A percentile compares a stretch with the other conserved stretches of the same genome.
These are phyloP conservation scores for Trichosporon sp. DNA, from an alignment of 1,284 basidiomycete genomes.

Conservation along the genomic window DNA sequence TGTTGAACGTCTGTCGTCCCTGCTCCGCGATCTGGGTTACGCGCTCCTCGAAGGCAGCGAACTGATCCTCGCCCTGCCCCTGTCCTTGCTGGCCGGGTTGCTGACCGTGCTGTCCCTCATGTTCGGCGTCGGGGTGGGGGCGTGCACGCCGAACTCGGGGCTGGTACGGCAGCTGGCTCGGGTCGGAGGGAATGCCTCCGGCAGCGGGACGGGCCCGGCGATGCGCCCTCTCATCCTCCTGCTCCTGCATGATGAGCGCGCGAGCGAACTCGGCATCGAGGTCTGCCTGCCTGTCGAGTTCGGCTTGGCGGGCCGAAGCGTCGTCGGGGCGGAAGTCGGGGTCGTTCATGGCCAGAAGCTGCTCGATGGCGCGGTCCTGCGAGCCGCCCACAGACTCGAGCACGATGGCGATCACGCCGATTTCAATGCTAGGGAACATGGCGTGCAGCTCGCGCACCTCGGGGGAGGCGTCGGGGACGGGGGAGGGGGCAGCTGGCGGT, in stretches of 20 bases:
- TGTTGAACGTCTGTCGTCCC: constrained; percentile 51
- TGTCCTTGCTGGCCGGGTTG: neutral
- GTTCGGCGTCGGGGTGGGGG: constrained; percentile 23
- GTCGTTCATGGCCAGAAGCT: constrained; percentile 55
- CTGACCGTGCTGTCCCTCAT: constrained; percentile 1
- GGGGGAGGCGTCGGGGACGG: constrained; percentile 35
- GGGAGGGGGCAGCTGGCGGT: constrained; percentile 19
- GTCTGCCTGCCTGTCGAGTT: constrained; percentile 49
- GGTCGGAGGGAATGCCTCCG: neutral
- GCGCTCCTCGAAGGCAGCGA: constrained; percentile 47
- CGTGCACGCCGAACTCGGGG: constrained; percentile 46
- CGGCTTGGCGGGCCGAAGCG: constrained; percentile 11
- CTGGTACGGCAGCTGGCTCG: constrained; percentile 51
- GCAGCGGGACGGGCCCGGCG: neutral
- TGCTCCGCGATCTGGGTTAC: constrained; percentile 44
- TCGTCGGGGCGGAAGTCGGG: constrained; percentile 53
- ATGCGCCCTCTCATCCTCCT: constrained; percentile 36
- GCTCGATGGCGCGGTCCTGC: constrained; percentile 54
- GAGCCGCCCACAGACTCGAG: constrained; percentile 50
- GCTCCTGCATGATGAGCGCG: constrained; percentile 51
- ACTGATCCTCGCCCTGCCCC: constrained; percentile 8
- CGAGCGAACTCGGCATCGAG: constrained; percentile 55
- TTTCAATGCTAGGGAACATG: constrained; percentile 53
- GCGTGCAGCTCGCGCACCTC: constrained; percentile 46
- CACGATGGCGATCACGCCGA: constrained; percentile 51